These are phyloP conservation scores for Aspergillus leporis DNA, from an alignment of 495 filamentous ascomycete species.

Conservation along the genomic window DNA sequence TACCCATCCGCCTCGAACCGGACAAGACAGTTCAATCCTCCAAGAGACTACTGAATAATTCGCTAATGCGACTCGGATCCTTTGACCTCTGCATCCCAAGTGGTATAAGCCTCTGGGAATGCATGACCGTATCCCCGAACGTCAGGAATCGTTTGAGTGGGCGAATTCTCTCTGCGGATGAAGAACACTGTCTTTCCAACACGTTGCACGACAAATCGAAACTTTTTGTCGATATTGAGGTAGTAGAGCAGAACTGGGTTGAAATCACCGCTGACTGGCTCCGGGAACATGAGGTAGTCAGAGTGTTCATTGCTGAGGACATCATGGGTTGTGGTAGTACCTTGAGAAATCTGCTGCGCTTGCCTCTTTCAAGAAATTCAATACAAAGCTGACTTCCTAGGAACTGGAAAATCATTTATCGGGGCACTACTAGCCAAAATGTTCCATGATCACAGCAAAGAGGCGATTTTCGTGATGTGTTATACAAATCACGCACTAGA, in stretches of 20 bases:
- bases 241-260: slow-evolving; percentile 45
- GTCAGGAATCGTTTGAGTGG: slow-evolving; percentile 49
- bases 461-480: no score
- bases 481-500: no score
- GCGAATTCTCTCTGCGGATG: slow-evolving; percentile 57
- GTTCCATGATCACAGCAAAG: no score
- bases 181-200: no score
- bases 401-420: no score
- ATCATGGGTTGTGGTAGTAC: no score
- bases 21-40: slow-evolving; percentile 53
- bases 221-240: no score
- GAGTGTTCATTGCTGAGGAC: slow-evolving; percentile 49
- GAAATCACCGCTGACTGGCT: slow-evolving; percentile 46
- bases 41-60: slow-evolving; percentile 59
- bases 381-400: no score
- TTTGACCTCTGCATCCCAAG: slow-evolving; percentile 49
- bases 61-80: slow-evolving; percentile 63
- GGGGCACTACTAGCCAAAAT: no score
- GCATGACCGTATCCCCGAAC: slow-evolving; percentile 63
- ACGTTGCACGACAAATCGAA: no score
- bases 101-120: slow-evolving; percentile 66
- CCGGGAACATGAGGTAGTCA: slow-evolving; percentile 35
- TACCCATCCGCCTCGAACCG: slow-evolving; percentile 67
- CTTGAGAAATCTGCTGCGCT: no score
- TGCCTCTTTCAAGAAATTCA: no score